Percentiles rank a stretch among this genome's conserved stretches.
Conservation (phyloP, 305 asterid species). For the Fraxinus xanthoxyloides region DNA sequence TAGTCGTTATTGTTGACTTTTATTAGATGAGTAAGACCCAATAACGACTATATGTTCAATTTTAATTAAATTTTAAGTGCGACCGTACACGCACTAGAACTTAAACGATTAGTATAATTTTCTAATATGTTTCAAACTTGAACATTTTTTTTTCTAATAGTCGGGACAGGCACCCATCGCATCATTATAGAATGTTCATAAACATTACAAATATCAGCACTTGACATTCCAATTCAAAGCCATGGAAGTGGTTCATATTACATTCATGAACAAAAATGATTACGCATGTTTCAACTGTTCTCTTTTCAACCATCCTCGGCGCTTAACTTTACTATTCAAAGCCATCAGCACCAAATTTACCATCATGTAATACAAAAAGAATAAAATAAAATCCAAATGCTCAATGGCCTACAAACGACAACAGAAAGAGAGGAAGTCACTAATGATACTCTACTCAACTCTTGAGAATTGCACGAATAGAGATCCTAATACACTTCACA, state of each 20-base stretch:
- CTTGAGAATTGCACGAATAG: neutral
- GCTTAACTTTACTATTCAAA: slow-evolving; percentile 17
- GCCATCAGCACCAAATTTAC: slow-evolving; percentile 20
- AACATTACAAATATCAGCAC: neutral
- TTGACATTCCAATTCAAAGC: neutral
- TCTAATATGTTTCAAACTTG: too few relatives aligned
- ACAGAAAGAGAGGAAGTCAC: neutral
- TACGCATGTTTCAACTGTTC: slow-evolving; percentile 7
- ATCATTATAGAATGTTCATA: neutral
- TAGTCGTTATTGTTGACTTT: too few relatives aligned
- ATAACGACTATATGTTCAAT: too few relatives aligned
- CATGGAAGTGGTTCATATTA: neutral
- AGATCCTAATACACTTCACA: neutral
- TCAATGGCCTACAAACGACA: slow-evolving; percentile 4
- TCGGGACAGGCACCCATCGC: neutral
- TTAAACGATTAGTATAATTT: too few relatives aligned
- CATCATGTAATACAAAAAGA: neutral
- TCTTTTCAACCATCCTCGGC: slow-evolving; percentile 11
- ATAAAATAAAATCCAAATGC: slow-evolving; percentile 1
- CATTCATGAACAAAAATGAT: slow-evolving; percentile 15
- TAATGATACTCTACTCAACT: neutral
- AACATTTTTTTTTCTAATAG: too few relatives aligned
- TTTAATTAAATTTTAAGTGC: too few relatives aligned
- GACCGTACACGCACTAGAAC: too few relatives aligned
- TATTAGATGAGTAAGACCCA: too few relatives aligned